Evolutionary conservation across 2,329 filamentous ascomycete species (phyloP).

Genomic region (Exophiala sp.): DNA sequence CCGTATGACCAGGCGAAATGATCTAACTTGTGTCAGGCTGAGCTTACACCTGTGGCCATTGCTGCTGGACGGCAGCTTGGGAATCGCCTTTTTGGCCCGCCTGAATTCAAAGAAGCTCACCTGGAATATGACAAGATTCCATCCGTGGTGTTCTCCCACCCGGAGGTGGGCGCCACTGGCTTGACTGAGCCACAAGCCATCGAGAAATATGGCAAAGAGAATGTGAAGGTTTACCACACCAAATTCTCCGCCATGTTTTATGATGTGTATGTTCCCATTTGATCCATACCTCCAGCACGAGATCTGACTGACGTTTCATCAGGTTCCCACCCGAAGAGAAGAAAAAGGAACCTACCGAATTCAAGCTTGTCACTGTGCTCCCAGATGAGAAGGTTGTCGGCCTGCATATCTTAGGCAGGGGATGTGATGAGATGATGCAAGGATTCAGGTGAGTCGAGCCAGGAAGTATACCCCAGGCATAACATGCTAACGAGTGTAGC

Average conservation of each 20-base stretch:
- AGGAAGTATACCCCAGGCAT: conserved; percentile 28
- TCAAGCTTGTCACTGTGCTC: conserved; percentile 47
- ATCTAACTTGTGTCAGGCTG: conserved; percentile 30
- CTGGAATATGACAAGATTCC: conserved; percentile 48
- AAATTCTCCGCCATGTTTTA: conserved; percentile 48
- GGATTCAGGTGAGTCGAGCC: conserved; percentile 51
- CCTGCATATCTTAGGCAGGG: conserved; percentile 45
- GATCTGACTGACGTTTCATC: neutral
- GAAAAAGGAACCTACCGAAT: conserved; percentile 46
- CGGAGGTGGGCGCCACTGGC: conserved; percentile 46
- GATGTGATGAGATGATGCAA: conserved; percentile 62
- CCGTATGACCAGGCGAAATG: neutral
- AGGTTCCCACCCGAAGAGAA: conserved; percentile 45
- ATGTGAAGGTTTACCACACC: conserved; percentile 47
- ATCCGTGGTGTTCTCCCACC: conserved; percentile 49
- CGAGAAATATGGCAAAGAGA: conserved; percentile 44
- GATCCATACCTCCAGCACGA: neutral
- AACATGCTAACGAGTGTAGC: neutral
- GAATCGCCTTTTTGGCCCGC: conserved; percentile 46
- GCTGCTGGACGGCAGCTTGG: conserved; percentile 47
- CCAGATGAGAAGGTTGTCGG: conserved; percentile 48
- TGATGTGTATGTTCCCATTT: conserved; percentile 28
- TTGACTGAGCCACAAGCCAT: conserved; percentile 47
- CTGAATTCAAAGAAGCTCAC: conserved; percentile 40
- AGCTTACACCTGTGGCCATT: conserved; percentile 49